Base-by-base conservation (phyloP, 2,329 filamentous ascomycete species). In the Hirsutella thompsonii region DNA sequence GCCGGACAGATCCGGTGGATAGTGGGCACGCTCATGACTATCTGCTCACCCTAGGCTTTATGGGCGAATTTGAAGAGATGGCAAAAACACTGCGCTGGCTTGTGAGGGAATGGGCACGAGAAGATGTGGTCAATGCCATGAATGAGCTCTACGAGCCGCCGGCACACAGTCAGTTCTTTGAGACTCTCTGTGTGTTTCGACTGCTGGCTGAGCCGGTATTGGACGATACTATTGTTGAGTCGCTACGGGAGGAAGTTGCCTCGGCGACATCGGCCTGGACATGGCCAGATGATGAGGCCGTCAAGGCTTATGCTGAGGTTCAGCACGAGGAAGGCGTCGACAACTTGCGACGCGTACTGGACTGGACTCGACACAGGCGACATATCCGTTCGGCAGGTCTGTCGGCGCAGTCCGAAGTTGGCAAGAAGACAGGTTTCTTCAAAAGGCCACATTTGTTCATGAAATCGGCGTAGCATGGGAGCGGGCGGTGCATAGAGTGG, bases 1-100 rank as follows among this genome's bases (percentile, higher is more conserved):
- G 50, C 21, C 52, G 61, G 8, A 48, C 44, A 39, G 61, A 64
- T 42, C 53, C 55, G 2, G 54, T 60, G 32, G 48, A 52, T 42
- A 57, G 55, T 5, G 49, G 53, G 76, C 47, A 60, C 13, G 58
- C 52, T 1, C 74, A 82, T 49, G 62, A 65, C 2, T 82, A 83
- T 52, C 68, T 87, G 54, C 69, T 78, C 37, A 68, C 74, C 1
- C 61, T 87, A 19, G 81, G 74, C 1, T 68, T 72, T 40, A 56
- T 77, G n/a, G 70, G 70, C 29, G 76, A 85, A 47, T 65, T 67
- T 38, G 60, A 69, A 2, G 75, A 71, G 38, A 74, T 86, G 54
- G 65, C 71, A 5, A 61, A 61, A 4, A 58, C 80, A 5, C 58
- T 81, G 13, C 56, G 61, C 23, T 88, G 79, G 79, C 71, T 81